A percentile compares a stretch with the other conserved stretches of the same genome.
Conservation (phyloP, 208 protist genomes). For the Leishmania major region DNA sequence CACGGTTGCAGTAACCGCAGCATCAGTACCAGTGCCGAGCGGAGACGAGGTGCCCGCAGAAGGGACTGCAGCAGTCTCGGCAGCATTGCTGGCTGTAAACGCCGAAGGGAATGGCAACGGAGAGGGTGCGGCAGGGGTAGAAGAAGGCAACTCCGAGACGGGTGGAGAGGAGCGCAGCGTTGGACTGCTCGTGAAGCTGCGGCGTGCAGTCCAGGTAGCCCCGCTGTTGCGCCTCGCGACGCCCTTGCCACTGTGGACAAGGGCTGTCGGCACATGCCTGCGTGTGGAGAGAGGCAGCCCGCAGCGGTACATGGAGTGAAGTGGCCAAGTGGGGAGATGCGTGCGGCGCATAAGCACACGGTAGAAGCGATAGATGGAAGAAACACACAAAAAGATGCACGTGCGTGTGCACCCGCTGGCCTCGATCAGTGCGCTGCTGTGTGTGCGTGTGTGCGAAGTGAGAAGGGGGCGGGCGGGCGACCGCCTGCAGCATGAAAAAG, state of each 20-base stretch:
- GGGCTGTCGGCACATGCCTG: neutral
- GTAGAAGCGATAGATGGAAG: neutral
- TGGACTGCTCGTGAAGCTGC: neutral
- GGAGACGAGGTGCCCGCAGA: neutral
- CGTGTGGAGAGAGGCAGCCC: neutral
- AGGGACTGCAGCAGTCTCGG: neutral
- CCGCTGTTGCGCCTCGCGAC: neutral
- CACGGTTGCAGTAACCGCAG: neutral
- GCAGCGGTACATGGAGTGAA: neutral
- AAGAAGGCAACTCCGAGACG: neutral
- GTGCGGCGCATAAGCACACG: neutral
- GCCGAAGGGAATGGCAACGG: neutral
- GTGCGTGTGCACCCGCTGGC: neutral
- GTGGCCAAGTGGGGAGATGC: neutral
- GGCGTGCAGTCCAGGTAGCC: neutral
- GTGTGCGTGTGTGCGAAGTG: neutral
- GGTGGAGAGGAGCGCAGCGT: neutral
- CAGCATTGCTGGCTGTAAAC: neutral
- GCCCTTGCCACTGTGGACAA: neutral
- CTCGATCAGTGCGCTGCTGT: neutral
- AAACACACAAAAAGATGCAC: neutral
- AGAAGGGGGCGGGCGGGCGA: neutral
- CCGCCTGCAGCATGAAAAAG: neutral
- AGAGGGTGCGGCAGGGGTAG: neutral
- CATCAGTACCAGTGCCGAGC: neutral